Conservation (phyloP, 495 filamentous ascomycete species). For the Penicillium nucicola region DNA sequence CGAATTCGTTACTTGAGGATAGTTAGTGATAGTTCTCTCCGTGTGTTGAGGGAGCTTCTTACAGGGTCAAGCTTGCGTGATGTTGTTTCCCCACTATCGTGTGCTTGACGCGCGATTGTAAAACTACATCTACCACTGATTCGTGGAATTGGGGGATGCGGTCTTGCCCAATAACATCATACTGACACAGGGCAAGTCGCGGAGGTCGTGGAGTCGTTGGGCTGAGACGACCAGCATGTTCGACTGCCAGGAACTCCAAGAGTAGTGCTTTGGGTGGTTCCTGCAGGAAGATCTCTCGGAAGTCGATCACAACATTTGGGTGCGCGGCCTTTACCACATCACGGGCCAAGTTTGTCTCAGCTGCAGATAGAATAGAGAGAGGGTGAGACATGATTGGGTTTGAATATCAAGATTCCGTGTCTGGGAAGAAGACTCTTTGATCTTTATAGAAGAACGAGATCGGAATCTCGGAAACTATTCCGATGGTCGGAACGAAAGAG, state of each 20-base stretch:
- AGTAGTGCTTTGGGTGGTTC: constrained; percentile 50
- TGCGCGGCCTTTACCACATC: constrained; percentile 43
- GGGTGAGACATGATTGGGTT: constrained; percentile 37
- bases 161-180: constrained; percentile 61
- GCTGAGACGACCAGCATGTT: constrained; percentile 46
- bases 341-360: constrained; percentile 46
- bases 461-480: too few relatives aligned
- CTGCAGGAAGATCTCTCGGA: constrained; percentile 51
- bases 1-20: constrained; percentile 54
- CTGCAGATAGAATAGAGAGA: constrained; percentile 42
- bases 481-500: too few relatives aligned
- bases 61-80: constrained; percentile 61
- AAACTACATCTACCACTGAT: constrained; percentile 58
- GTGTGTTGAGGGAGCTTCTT: constrained; percentile 12
- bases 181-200: constrained; percentile 60
- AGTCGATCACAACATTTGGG: constrained; percentile 44
- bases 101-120: constrained; percentile 45
- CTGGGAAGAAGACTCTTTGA: too few relatives aligned
- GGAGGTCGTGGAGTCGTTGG: constrained; percentile 49
- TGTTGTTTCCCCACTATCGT: constrained; percentile 54
- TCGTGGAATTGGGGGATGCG: constrained; percentile 58
- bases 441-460: too few relatives aligned
- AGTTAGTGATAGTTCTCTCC: constrained; percentile 8
- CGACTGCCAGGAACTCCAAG: constrained; percentile 45
- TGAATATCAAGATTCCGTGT: too few relatives aligned